phyloP scores from a whole-genome alignment of 75 land plant genomes.

The Larix kaempferi region DNA sequence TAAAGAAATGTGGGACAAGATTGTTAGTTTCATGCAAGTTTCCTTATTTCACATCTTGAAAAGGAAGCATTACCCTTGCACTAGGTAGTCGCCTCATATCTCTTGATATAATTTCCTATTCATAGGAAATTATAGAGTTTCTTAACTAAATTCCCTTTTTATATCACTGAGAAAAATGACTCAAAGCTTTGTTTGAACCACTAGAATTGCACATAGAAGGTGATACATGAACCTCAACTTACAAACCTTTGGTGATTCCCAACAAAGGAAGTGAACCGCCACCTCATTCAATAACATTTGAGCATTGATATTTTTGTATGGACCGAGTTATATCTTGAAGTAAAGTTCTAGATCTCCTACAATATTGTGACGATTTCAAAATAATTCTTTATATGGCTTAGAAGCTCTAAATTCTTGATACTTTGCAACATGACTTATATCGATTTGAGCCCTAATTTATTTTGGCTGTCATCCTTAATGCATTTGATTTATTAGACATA shows the following conservation, averaged over 20 bases:
- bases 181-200: background rate
- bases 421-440: constrained; percentile 26
- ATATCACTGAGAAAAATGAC: background rate
- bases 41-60: background rate
- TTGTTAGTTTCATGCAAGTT: background rate
- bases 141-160: background rate
- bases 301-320: background rate
- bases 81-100: background rate
- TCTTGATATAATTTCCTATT: background rate
- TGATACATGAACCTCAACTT: background rate
- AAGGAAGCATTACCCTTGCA: background rate
- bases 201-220: background rate
- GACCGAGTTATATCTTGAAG: background rate
- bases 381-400: constrained; percentile 52
- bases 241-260: background rate
- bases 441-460: too few relatives aligned
- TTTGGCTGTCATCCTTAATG: too few relatives aligned
- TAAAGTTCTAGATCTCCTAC: constrained; percentile 12
- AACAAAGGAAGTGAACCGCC: background rate
- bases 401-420: constrained; percentile 44
- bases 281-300: background rate
- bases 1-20: too few relatives aligned
- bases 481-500: too few relatives aligned
- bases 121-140: background rate
- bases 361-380: constrained; percentile 33